Base-by-base conservation (phyloP, 129 eudicot genomes). In the Flaveria sonorensis region DNA sequence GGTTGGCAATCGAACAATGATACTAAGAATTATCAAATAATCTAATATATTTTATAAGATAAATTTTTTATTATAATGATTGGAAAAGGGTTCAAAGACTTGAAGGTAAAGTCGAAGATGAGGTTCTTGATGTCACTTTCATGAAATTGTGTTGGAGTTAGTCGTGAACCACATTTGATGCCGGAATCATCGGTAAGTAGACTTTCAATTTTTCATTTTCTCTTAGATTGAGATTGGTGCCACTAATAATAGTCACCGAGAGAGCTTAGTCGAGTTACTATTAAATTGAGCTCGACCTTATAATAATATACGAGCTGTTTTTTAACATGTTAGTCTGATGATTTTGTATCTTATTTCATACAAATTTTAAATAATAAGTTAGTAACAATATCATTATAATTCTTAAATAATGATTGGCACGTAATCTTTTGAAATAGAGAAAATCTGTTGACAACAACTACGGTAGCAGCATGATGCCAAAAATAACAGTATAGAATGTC, bases 171-270 rank as follows among this genome's bases (percentile, higher is more conserved):
- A 59, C 65, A 59, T 59, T 59, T 59, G 65, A 56, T 18, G 62
- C 62, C 62, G 62, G 30, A 56, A 18, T 56, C 28, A 56, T 56
- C 62, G 62, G 62, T 19, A 10, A 56, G 14, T 56, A 56, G 62
- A 18, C 10, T 56, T 55, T 55, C 11, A 0, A 6, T 55, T 18
- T 55, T 55, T n/a, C 6, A 1, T n/a, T 55, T 4, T 3, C 16
- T 48, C 53, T 48, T 13, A 45, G 16, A 6, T 18, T 53, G 16
- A 18, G 24, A 53, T 53, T 53, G 23, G 21, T 53, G 21, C 12
- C 1, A 53, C 9, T 53, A 18, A 53, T 53, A 53, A 1, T 18
- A 53, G n/a, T 16, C 16, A 6, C 15, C 2, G 0, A 15, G 56
- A 5, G 3, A 15, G 19, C 48, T 45, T 9, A 45, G 2, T 45